Conservation (phyloP, 2,329 filamentous ascomycete species). For the Diaporthe sp. region DNA sequence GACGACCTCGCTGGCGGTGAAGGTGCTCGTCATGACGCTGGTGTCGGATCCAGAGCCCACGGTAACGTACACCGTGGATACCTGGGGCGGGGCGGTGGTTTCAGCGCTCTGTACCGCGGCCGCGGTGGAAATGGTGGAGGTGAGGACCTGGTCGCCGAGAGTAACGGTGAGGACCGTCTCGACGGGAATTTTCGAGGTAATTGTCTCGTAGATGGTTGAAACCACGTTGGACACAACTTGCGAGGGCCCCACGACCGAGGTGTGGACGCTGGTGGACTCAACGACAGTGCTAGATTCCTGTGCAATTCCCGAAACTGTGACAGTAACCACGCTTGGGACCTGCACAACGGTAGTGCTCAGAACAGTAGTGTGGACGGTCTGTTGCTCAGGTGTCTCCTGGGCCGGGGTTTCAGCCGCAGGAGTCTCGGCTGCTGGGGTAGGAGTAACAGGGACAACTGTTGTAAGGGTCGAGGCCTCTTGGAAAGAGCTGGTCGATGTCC, state of each 20-base stretch:
- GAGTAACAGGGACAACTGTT: not conserved
- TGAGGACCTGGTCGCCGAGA: slow-evolving; percentile 29
- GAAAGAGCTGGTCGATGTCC: slow-evolving; percentile 26
- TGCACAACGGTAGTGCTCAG: slow-evolving; percentile 29
- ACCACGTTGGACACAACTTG: slow-evolving; percentile 7
- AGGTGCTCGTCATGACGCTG: slow-evolving; percentile 28
- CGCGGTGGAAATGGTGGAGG: slow-evolving; percentile 28
- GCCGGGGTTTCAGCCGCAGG: slow-evolving; percentile 2
- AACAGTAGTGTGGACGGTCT: not conserved
- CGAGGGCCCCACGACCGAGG: not conserved
- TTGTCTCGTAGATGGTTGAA: slow-evolving; percentile 15
- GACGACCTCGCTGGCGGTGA: slow-evolving; percentile 31
- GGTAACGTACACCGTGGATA: slow-evolving; percentile 33
- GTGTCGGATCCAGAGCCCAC: slow-evolving; percentile 19
- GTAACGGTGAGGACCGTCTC: slow-evolving; percentile 34
- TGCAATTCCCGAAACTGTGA: slow-evolving; percentile 27
- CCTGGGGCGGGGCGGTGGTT: slow-evolving; percentile 14
- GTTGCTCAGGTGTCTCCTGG: not conserved
- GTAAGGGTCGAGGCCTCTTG: slow-evolving; percentile 28
- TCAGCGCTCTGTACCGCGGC: slow-evolving; percentile 28
- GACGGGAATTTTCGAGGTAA: slow-evolving; percentile 29
- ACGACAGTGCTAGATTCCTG: slow-evolving; percentile 24
- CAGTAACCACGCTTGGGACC: slow-evolving; percentile 27
- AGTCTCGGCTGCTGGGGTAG: not conserved
- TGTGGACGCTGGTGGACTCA: slow-evolving; percentile 26